Percentiles rank a stretch among this genome's conserved stretches.
phyloP scores from a whole-genome alignment of 164 flowering plant species.

The Berberis thunbergii region DNA sequence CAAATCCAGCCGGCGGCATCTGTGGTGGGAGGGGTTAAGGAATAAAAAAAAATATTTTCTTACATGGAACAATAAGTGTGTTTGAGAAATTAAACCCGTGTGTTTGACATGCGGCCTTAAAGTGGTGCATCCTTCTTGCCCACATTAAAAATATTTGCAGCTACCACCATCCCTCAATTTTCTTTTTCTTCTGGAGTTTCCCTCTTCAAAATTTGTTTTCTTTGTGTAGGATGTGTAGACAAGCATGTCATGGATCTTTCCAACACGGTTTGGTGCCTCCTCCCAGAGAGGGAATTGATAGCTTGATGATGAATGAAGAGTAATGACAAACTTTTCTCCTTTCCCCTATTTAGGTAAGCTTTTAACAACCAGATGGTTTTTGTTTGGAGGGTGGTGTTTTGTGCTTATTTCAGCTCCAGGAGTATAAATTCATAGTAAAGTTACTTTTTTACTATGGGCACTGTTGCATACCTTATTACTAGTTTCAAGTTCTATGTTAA shows the following conservation, averaged over 20 bases:
- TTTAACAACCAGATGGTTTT: neutral
- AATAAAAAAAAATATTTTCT: too few species aligned
- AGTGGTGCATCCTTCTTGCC: neutral
- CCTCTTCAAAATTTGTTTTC: neutral
- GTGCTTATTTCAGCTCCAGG: neutral
- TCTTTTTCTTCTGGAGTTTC: neutral
- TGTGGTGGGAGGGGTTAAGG: too few species aligned
- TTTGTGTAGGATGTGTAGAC: conserved; percentile 57
- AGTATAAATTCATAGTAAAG: too few species aligned
- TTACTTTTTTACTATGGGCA: too few species aligned
- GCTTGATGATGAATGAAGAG: conserved; percentile 7
- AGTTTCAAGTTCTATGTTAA: too few species aligned
- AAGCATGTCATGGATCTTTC: conserved; percentile 76
- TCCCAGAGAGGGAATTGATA: conserved; percentile 19
- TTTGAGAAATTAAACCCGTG: neutral
- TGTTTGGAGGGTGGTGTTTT: neutral
- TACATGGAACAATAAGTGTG: too few species aligned
- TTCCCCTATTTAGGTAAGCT: neutral
- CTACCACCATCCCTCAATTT: neutral
- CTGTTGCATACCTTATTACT: too few species aligned
- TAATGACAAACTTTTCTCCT: neutral
- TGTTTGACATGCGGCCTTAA: neutral
- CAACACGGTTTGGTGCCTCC: conserved; percentile 47
- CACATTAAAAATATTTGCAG: neutral
- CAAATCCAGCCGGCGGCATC: too few species aligned